Percentiles rank a stretch among this genome's conserved stretches.
Conservation (phyloP, 2,329 filamentous ascomycete genomes). For the Penicillium crustosum region DNA sequence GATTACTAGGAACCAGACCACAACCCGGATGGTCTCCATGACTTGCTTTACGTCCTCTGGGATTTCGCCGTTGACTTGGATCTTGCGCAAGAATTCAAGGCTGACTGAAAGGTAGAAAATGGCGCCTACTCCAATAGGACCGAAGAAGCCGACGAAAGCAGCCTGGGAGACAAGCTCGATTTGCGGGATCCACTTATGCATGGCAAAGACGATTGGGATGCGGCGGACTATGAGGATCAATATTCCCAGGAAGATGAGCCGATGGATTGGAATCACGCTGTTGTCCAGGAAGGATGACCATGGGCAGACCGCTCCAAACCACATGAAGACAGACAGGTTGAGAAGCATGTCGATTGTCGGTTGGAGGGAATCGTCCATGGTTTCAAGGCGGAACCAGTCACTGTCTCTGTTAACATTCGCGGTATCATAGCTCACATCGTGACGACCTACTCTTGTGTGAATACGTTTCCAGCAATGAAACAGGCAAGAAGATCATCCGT, state of each 20-base stretch:
- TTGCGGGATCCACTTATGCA: constrained; percentile 76
- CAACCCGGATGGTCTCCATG: constrained; percentile 64
- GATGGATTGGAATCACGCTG: constrained; percentile 68
- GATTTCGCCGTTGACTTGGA: constrained; percentile 59
- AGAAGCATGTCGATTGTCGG: constrained; percentile 93
- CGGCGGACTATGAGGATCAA: constrained; percentile 75
- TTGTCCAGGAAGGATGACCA: constrained; percentile 72
- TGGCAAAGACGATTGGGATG: constrained; percentile 70
- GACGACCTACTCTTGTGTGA: constrained; percentile 72
- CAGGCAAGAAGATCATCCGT: constrained; percentile 89
- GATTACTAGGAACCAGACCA: constrained; percentile 83
- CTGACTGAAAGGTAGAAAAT: constrained; percentile 86
- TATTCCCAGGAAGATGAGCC: constrained; percentile 71
- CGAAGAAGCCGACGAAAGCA: constrained; percentile 87
- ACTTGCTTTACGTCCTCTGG: constrained; percentile 67
- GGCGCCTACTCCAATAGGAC: constrained; percentile 85
- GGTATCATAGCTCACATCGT: background rate
- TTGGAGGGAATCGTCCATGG: constrained; percentile 86
- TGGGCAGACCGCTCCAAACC: constrained; percentile 83
- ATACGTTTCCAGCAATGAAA: constrained; percentile 87
- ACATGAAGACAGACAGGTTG: constrained; percentile 84
- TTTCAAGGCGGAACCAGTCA: constrained; percentile 90
- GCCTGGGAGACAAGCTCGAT: constrained; percentile 74
- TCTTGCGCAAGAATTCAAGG: constrained; percentile 66
- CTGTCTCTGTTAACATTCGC: constrained; percentile 31